phyloP scores from a whole-genome alignment of 2,329 filamentous ascomycete species.

The Pestalotiopsis sp. region DNA sequence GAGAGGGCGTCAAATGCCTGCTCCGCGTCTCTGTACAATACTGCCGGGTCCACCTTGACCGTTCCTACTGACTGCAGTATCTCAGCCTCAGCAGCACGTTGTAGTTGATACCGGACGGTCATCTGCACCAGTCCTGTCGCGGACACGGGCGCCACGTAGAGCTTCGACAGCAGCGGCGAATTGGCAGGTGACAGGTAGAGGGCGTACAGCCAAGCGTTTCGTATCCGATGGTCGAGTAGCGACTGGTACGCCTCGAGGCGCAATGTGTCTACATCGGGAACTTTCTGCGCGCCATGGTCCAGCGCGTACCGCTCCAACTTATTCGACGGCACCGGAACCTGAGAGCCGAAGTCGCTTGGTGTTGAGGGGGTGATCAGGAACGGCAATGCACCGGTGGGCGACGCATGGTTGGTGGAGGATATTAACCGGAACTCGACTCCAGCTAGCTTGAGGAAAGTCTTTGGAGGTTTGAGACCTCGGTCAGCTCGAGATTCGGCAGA shows the following conservation, averaged over 20 bases:
- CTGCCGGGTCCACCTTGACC: conserved; percentile 36
- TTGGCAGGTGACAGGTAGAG: conserved; percentile 78
- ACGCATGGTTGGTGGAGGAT: conserved; percentile 89
- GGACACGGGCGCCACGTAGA: conserved; percentile 72
- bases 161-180: conserved; percentile 64
- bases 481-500: neutral
- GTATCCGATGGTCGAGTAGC: conserved; percentile 75
- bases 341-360: conserved; percentile 34
- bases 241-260: conserved; percentile 77
- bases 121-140: conserved; percentile 63
- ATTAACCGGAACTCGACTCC: conserved; percentile 67
- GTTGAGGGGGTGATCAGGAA: conserved; percentile 70
- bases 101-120: conserved; percentile 67
- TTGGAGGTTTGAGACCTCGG: neutral
- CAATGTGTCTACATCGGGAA: conserved; percentile 53
- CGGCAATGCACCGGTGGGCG: conserved; percentile 83
- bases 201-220: conserved; percentile 85
- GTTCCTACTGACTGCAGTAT: conserved; percentile 61
- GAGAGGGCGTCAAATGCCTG: conserved; percentile 51
- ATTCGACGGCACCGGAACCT: conserved; percentile 57
- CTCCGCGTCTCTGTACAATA: conserved; percentile 46
- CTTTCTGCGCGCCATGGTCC: conserved; percentile 44
- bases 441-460: conserved; percentile 84
- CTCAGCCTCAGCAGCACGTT: conserved; percentile 72
- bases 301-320: conserved; percentile 72